These are phyloP conservation scores for Salix udensis DNA, from an alignment of 345 rosid species.

Conservation along the genomic window DNA sequence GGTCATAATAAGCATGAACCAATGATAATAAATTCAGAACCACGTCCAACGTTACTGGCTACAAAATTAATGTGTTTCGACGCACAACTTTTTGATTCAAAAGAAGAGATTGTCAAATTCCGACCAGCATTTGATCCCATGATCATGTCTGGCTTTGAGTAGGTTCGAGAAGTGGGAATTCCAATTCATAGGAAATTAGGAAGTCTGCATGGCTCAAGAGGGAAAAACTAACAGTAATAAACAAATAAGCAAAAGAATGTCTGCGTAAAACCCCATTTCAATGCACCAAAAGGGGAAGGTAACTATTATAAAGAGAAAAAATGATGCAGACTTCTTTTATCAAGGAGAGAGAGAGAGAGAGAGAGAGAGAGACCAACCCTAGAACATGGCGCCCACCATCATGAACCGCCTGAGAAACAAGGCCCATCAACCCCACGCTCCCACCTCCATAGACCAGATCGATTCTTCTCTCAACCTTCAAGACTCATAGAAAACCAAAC, in stretches of 20 bases:
- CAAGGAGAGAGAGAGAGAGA: not conserved
- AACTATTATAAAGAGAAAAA: slow-evolving; percentile 4
- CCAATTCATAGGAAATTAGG: slow-evolving; percentile 19
- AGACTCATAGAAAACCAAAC: slow-evolving; percentile 33
- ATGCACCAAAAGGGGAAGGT: not conserved
- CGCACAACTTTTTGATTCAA: not conserved
- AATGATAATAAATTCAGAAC: not conserved
- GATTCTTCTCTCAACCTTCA: slow-evolving; percentile 86
- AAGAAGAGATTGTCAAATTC: not conserved
- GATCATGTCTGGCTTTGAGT: slow-evolving; percentile 31
- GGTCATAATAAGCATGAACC: not conserved
- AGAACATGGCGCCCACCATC: slow-evolving; percentile 98
- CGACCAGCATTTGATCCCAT: slow-evolving; percentile 48
- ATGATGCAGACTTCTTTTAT: slow-evolving; percentile 20
- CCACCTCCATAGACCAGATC: slow-evolving; percentile 98
- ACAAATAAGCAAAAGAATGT: not conserved
- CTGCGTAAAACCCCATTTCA: not conserved
- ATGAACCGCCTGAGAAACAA: slow-evolving; percentile 96
- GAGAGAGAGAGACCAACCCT: slow-evolving; percentile 57
- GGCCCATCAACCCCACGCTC: slow-evolving; percentile 98
- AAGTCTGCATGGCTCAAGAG: slow-evolving; percentile 28
- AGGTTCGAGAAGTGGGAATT: slow-evolving; percentile 10
- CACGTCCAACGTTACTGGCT: slow-evolving; percentile 1
- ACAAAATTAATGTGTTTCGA: not conserved
- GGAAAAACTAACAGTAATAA: not conserved